Evolutionary conservation across 495 filamentous ascomycete species (phyloP), one percentile per base, ranked within the genome.

Genomic region (Lasiosphaeris hirsuta): DNA sequence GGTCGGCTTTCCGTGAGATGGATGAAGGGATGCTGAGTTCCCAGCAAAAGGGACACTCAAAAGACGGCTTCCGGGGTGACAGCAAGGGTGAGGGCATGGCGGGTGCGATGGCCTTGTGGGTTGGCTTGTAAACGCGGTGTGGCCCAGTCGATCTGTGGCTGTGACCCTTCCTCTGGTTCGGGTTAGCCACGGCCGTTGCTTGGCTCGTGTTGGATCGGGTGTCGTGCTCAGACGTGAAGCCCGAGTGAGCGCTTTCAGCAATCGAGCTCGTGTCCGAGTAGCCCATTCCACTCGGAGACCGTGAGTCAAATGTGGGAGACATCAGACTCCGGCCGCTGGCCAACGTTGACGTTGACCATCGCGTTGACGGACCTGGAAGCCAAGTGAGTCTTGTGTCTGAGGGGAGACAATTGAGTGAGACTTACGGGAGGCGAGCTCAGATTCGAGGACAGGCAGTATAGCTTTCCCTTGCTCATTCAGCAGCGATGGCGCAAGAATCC

Each of bases 1-100:
- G 64, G 39, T 67, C 66, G 23, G 57, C 48, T 35, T 64, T 64
- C 2, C 66, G 61, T 13, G 50, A 51, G 38, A 51, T 57, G 36
- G 62, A 62, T 30, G 61, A 56, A 1, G 42, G 19, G 15, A 60
- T 58, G 43, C 51, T 57, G 36, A 63, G 56, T 49, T 66, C 66
- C 34, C 39, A 41, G 59, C 66, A 69, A 52, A 69, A 63, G 14
- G 63, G 63, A 39, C 66, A 69, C 48, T 54, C 37, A n/a, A 64
- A 63, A 13, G 45, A 52, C 15, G 54, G 36, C 34, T 65, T 62
- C 45, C 53, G 55, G 14, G 59, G 39, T 19, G 56, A 45, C 10
- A 48, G 43, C 11, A 55, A 34, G 13, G 57, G 58, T 2, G 54
- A 54, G n/a, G 49, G 38, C 14, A 52, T 40, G 1, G 60, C 48